A percentile compares a stretch with the other conserved stretches of the same genome.
Conservation (phyloP, 148 eudicot genomes). For the Amaranthus cruentus region DNA sequence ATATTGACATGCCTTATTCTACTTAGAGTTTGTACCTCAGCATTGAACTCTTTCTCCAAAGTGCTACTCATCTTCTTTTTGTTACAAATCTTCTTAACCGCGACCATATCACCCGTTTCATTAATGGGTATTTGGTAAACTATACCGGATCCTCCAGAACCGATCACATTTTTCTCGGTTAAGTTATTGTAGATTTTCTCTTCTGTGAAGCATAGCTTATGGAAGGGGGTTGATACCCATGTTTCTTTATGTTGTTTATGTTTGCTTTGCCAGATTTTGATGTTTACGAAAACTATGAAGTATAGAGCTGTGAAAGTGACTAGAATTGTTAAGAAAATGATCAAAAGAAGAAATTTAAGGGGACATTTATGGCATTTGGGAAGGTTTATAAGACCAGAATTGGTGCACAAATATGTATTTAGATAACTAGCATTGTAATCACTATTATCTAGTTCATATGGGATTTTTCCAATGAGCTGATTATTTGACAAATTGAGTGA, state of each 20-base stretch:
- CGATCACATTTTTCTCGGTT: slow-evolving; percentile 51
- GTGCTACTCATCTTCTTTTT: slow-evolving; percentile 28
- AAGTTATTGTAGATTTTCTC: slow-evolving; percentile 41
- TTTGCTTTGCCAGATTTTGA: slow-evolving; percentile 33
- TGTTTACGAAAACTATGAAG: slow-evolving; percentile 27
- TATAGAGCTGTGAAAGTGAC: slow-evolving; percentile 26
- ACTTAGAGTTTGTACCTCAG: slow-evolving; percentile 61
- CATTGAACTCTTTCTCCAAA: slow-evolving; percentile 55
- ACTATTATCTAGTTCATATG: slow-evolving; percentile 41
- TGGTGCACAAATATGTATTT: slow-evolving; percentile 51
- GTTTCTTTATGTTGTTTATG: slow-evolving; percentile 21
- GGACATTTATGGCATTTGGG: slow-evolving; percentile 38
- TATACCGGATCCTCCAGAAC: slow-evolving; percentile 64
- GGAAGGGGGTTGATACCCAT: slow-evolving; percentile 63
- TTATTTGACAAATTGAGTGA: slow-evolving; percentile 60
- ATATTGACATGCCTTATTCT: slow-evolving; percentile 64
- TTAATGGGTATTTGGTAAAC: slow-evolving; percentile 45
- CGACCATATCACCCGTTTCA: slow-evolving; percentile 33
- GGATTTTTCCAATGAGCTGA: slow-evolving; percentile 48
- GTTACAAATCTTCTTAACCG: slow-evolving; percentile 58
- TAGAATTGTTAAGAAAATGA: slow-evolving; percentile 31
- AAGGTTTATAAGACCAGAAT: slow-evolving; percentile 26
- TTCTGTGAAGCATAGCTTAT: slow-evolving; percentile 45
- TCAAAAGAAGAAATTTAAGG: slow-evolving; percentile 31
- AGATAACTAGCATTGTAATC: slow-evolving; percentile 56